A percentile compares a stretch with the other conserved stretches of the same genome.
Conservation (phyloP, 2,329 filamentous ascomycete genomes). For the Epichloe gansuensis region DNA sequence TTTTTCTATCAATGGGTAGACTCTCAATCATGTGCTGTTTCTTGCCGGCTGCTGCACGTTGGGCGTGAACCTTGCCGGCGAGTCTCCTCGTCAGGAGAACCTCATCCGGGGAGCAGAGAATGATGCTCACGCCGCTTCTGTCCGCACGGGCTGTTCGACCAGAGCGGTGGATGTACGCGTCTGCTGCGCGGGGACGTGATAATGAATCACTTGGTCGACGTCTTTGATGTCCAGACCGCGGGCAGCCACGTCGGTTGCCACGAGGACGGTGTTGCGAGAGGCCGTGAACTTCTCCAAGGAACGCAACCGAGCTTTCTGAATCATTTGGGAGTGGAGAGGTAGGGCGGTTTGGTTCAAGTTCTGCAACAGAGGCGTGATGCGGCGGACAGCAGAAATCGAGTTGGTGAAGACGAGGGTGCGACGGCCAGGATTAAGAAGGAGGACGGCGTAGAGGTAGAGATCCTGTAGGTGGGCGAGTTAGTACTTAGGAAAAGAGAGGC, state of each 20-base stretch:
- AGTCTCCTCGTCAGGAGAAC: slow-evolving; percentile 73
- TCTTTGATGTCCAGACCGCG: slow-evolving; percentile 86
- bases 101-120: slow-evolving; percentile 87
- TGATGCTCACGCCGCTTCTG: slow-evolving; percentile 64
- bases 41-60: slow-evolving; percentile 33
- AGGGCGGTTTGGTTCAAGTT: slow-evolving; percentile 67
- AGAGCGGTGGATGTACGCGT: slow-evolving; percentile 90
- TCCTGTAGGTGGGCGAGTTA: slow-evolving; percentile 40
- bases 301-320: slow-evolving; percentile 87
- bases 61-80: slow-evolving; percentile 75
- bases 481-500: too few relatives aligned
- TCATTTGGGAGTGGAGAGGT: slow-evolving; percentile 85
- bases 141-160: slow-evolving; percentile 84
- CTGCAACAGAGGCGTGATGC: slow-evolving; percentile 72
- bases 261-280: slow-evolving; percentile 54
- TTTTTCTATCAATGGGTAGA: slow-evolving; percentile 69
- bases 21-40: slow-evolving; percentile 58
- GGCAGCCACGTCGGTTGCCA: slow-evolving; percentile 89
- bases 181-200: slow-evolving; percentile 83
- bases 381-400: slow-evolving; percentile 83
- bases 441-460: slow-evolving; percentile 79
- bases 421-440: slow-evolving; percentile 69
- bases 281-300: slow-evolving; percentile 81
- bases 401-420: slow-evolving; percentile 90
- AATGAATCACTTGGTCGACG: slow-evolving; percentile 85